Conservation (phyloP, 345 rosid species). For the Bruguiera gymnorhiza region DNA sequence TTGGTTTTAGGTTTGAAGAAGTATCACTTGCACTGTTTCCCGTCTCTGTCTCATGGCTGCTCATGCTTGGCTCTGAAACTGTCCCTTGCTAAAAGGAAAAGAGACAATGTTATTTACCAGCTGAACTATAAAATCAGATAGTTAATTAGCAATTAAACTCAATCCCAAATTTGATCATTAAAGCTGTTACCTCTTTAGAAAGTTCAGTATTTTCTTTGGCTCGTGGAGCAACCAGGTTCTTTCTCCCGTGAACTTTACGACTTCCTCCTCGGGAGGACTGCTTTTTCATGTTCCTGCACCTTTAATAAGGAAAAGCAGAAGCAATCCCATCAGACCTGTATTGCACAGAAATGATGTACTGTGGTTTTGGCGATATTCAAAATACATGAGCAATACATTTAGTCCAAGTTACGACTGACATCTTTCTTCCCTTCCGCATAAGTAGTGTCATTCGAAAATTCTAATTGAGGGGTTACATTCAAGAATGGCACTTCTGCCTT, state of each 20-base stretch:
- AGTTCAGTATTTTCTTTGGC: slow-evolving; percentile 34
- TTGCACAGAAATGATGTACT: too few species aligned
- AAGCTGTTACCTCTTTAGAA: slow-evolving; percentile 42
- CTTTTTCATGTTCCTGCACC: slow-evolving; percentile 34
- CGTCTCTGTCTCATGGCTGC: slow-evolving; percentile 28
- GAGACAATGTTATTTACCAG: neutral
- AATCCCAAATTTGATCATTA: neutral
- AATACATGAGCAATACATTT: too few species aligned
- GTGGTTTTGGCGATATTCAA: too few species aligned
- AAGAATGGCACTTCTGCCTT: too few species aligned
- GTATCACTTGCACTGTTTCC: slow-evolving; percentile 31
- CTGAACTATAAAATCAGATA: neutral
- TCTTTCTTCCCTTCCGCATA: too few species aligned
- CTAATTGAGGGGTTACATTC: too few species aligned
- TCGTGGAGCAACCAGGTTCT: slow-evolving; percentile 5
- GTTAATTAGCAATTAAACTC: neutral
- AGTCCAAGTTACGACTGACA: too few species aligned
- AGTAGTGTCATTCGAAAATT: too few species aligned
- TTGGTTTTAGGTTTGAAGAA: slow-evolving; percentile 24
- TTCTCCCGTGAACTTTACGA: slow-evolving; percentile 20
- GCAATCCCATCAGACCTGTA: neutral
- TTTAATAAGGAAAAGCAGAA: slow-evolving; percentile 7
- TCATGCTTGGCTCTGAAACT: slow-evolving; percentile 24
- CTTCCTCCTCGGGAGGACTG: slow-evolving; percentile 15
- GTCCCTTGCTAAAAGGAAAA: slow-evolving; percentile 29